Evolutionary conservation across 2,329 filamentous ascomycete genomes (phyloP), one percentile per base, ranked within the genome.

Genomic region (Rutstroemia sp.): DNA sequence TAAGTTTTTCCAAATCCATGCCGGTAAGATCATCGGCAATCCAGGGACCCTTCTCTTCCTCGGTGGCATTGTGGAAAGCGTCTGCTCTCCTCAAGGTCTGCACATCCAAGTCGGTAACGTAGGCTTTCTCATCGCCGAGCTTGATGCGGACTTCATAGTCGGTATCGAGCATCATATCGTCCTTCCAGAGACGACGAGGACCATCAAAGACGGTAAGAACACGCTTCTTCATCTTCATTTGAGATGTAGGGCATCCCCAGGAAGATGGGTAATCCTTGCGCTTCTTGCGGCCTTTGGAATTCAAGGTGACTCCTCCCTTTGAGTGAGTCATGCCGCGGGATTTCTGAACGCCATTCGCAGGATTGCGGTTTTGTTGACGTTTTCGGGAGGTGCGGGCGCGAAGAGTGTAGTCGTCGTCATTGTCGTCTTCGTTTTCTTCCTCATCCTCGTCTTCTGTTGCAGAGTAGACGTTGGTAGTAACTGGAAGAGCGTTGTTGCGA

Each of bases 151-250:
- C 90, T 73, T 99, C 94, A 67, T 94, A 92, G 65, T 96, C 91
- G 16, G 88, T 91, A 64, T 92, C 90, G 50, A 99, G 84, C 91
- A 96, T 95, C 90, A 97, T 94, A 73, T 99, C 94, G 69, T 99
- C 94, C 76, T 97, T 97, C 81, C 89, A 94, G 50, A 99, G 79
- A 44, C 92, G 85, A 53, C 92, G 84, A 16, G 80, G 80, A 0
- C 94, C 94, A 68, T 97, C 91, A 67, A 95, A 99, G 19, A 95
- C 89, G 61, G 90, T 90, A 67, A 97, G 79, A 55, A 96, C 90
- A 27, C 94, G 88, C 82, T 96, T 96, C 83, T 95, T 96, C 83
- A 95, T 95, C 69, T 88, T 95, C 89, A 97, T 96, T 76, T 94
- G 91, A 67, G 89, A 88, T 67, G 88, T 86, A 60, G 92, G 83